A percentile compares a stretch with the other conserved stretches of the same genome.
phyloP scores from a whole-genome alignment of 2,329 filamentous ascomycete genomes.

The Leptographium wingfieldii region DNA sequence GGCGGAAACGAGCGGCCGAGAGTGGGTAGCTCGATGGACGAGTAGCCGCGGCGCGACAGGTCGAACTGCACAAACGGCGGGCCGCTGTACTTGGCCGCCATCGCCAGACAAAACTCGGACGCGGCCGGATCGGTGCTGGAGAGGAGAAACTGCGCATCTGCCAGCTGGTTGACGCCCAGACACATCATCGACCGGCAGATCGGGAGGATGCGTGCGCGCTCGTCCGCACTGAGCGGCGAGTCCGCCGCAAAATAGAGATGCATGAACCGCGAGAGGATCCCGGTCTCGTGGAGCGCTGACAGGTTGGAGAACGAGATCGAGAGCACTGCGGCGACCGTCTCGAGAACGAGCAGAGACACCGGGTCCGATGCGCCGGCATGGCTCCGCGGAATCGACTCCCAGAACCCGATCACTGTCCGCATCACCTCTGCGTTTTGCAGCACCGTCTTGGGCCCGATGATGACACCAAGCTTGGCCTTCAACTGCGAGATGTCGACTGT shows the following conservation, averaged over 20 bases:
- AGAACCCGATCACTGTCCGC: conserved; percentile 48
- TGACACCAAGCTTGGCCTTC: conserved; percentile 27
- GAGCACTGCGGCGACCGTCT: conserved; percentile 46
- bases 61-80: conserved; percentile 92
- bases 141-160: conserved; percentile 67
- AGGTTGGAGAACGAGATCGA: conserved; percentile 56
- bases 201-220: conserved; percentile 47
- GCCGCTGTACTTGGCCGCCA: conserved; percentile 60
- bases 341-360: conserved; percentile 52
- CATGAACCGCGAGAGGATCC: conserved; percentile 55
- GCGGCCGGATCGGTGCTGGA: conserved; percentile 37
- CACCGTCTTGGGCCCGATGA: conserved; percentile 37
- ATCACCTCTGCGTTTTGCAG: conserved; percentile 52
- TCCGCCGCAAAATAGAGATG: conserved; percentile 44
- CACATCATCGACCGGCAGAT: conserved; percentile 59
- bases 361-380: conserved; percentile 24
- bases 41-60: conserved; percentile 73
- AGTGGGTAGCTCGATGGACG: conserved; percentile 80
- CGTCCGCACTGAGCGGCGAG: conserved; percentile 37
- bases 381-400: conserved; percentile 46
- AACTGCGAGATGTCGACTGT: conserved; percentile 13
- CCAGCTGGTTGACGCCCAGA: conserved; percentile 66
- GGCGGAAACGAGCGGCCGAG: conserved; percentile 79
- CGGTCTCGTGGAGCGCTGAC: conserved; percentile 57
- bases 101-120: conserved; percentile 59